A percentile compares a stretch with the other conserved stretches of the same genome.
Evolutionary conservation across 2,329 filamentous ascomycete species (phyloP).

Genomic region (Mollisiaceae sp.): DNA sequence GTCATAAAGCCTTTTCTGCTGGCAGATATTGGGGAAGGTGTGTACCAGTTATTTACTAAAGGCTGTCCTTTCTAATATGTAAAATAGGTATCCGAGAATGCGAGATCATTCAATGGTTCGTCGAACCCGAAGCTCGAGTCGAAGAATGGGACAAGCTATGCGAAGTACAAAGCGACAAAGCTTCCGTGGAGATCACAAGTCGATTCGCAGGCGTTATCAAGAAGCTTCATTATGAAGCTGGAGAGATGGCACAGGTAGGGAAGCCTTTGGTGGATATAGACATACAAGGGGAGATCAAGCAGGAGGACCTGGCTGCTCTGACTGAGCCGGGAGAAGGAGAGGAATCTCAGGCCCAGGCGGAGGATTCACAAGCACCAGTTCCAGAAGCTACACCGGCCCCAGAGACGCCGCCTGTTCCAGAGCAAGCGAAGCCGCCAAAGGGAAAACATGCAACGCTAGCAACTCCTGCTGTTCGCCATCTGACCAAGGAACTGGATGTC

Average conservation of each 20-base stretch:
- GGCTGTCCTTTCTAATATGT: slow-evolving; percentile 13
- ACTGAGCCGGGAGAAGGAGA: slow-evolving; percentile 39
- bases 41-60: slow-evolving; percentile 28
- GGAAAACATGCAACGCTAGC: slow-evolving; percentile 77
- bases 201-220: slow-evolving; percentile 95
- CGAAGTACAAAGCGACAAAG: slow-evolving; percentile 98
- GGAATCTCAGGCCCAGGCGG: slow-evolving; percentile 28
- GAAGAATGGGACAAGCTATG: slow-evolving; percentile 98
- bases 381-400: slow-evolving; percentile 3
- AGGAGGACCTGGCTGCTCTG: slow-evolving; percentile 58
- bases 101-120: slow-evolving; percentile 99
- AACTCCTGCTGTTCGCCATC: slow-evolving; percentile 88
- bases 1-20: slow-evolving; percentile 80
- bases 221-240: slow-evolving; percentile 92
- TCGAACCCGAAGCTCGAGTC: slow-evolving; percentile 91
- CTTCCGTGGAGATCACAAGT: slow-evolving; percentile 88
- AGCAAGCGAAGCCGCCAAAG: slow-evolving; percentile 23
- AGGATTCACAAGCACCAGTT: slow-evolving; percentile 13
- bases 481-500: slow-evolving; percentile 79
- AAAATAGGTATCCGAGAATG: slow-evolving; percentile 89
- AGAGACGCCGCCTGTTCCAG: slow-evolving; percentile 8
- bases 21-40: slow-evolving; percentile 86
- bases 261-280: slow-evolving; percentile 96
- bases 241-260: slow-evolving; percentile 95
- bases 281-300: slow-evolving; percentile 76